Base-by-base conservation (phyloP, 306 rosid species). In the Castanea sativa region DNA sequence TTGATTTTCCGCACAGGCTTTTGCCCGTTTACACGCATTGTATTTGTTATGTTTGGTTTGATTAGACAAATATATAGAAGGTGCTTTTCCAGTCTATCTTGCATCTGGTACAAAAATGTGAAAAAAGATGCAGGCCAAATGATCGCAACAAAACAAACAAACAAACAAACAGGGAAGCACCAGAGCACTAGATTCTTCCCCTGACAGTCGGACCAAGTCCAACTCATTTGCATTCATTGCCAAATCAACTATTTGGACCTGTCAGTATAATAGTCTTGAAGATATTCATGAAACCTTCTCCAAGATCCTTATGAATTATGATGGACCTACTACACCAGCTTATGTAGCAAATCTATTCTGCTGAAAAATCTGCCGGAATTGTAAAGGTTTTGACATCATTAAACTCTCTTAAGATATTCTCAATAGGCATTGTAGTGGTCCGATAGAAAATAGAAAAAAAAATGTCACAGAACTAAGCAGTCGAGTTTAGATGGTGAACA, bases 121-220 rank as follows among this genome's bases (percentile, higher is more conserved):
- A 3, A 9, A 45, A 67, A 18, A 9, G n/a, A 7, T 18, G 72
- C 45, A 1, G 70, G 45, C 13, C 43, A 29, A 35, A 33, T 19
- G 23, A 18, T 16, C 51, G 45, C 53, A 49, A 49, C n/a, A 23
- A 33, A 67, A 18, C 71, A 30, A 33, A 65, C 51, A 63, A 33
- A 65, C 51, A 63, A 63, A 30, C 70, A 64, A 64, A 64, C 45
- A 67, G 27, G 72, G 72, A 67, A 67, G 72, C 72, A 61, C 18
- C 38, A 33, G 49, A 3, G 23, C 25, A 33, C 72, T 7, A 4
- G 16, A 35, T 33, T 35, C 49, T 35, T 4, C 20, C 5, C 18
- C 70, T 16, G 70, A 64, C 45, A 64, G 18, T 30, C 5, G 32
- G 70, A 64, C 70, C 32, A 18, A 2, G 45, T 64, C 21, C 45